A percentile compares a stretch with the other conserved stretches of the same genome.
Conservation (phyloP, 2,329 filamentous ascomycete species). For the Eutypella sp. region DNA sequence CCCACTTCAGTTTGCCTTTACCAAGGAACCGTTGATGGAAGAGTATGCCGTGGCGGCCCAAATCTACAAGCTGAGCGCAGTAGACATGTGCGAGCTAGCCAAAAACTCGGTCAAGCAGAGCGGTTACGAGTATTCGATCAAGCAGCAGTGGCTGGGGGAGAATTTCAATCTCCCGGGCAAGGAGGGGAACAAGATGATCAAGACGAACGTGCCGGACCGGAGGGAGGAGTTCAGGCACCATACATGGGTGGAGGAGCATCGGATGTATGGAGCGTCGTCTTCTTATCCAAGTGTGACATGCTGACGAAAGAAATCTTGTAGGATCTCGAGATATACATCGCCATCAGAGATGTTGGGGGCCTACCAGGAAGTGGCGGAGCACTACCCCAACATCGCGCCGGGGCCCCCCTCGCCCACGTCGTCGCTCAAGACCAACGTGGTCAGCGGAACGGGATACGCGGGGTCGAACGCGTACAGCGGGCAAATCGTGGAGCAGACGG, state of each 20-base stretch:
- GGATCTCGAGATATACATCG: slow-evolving; percentile 23
- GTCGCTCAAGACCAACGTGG: slow-evolving; percentile 27
- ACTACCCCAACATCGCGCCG: slow-evolving; percentile 10
- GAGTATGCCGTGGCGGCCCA: slow-evolving; percentile 97
- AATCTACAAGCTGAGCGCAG: slow-evolving; percentile 94
- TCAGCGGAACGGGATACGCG: slow-evolving; percentile 15
- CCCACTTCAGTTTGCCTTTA: slow-evolving; percentile 95
- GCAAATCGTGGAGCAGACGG: slow-evolving; percentile 10
- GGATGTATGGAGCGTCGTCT: slow-evolving; percentile 56
- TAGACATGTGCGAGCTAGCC: slow-evolving; percentile 97
- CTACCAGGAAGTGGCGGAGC: slow-evolving; percentile 15
- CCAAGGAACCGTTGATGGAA: slow-evolving; percentile 95
- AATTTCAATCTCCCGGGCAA: slow-evolving; percentile 75
- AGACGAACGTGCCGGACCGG: slow-evolving; percentile 94
- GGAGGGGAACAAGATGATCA: slow-evolving; percentile 84
- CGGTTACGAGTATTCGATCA: slow-evolving; percentile 84
- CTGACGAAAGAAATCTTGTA: slow-evolving; percentile 13
- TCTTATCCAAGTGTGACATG: neutral
- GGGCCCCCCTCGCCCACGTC: slow-evolving; percentile 24
- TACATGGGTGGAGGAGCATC: slow-evolving; percentile 76
- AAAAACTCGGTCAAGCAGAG: slow-evolving; percentile 95
- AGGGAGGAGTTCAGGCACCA: slow-evolving; percentile 85
- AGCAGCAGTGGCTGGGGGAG: slow-evolving; percentile 84
- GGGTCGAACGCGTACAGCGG: slow-evolving; percentile 18
- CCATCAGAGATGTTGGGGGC: slow-evolving; percentile 15